Base-by-base conservation (phyloP, 306 rosid genomes). In the Dicorynia guianensis region DNA sequence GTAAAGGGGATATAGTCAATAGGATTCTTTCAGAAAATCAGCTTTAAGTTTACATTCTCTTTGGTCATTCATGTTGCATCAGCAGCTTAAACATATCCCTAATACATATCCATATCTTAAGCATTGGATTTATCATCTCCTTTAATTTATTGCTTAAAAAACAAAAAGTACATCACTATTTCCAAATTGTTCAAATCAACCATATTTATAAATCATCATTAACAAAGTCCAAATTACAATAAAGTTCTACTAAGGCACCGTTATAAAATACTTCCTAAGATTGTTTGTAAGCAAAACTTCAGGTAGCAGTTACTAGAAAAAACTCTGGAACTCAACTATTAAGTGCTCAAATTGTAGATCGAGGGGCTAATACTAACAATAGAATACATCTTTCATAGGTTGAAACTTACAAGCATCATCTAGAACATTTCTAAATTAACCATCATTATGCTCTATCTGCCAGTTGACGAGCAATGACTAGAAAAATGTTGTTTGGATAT, bases 131-230 rank as follows among this genome's bases (percentile, higher is more conserved):
- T 48, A 17, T 36, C 30, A 3, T 61, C 58, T 60, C 25, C 35
- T 71, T 42, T 67, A 14, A 12, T 56, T 56, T 30, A 59, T 40
- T 49, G 76, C 69, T 69, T 75, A 15, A 55, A 30, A n/a, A 43
- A 25, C 30, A 25, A 47, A 17, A 13, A 69, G 8, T 57, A 13
- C 0, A 18, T 34, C 47, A 49, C 55, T 3, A 49, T 30, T 25
- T 9, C n/a, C 50, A 17, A 63, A 66, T 25, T 46, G 43, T 63
- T 40, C 35, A 9, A n/a, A 46, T 13, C 14, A 46, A 67, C 11
- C 43, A 30, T 25, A 67, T 13, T 12, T 68, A 25, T 49, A 19
- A 20, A 47, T 14, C 43, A 48, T n/a, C 59, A 48, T 2, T 8
- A 49, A 7, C 25, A 49, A 68, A 50, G 34, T 68, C 33, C 8